These are phyloP conservation scores for Hypoxylon subgilvum DNA, from an alignment of 495 filamentous ascomycete genomes.

Conservation along the genomic window DNA sequence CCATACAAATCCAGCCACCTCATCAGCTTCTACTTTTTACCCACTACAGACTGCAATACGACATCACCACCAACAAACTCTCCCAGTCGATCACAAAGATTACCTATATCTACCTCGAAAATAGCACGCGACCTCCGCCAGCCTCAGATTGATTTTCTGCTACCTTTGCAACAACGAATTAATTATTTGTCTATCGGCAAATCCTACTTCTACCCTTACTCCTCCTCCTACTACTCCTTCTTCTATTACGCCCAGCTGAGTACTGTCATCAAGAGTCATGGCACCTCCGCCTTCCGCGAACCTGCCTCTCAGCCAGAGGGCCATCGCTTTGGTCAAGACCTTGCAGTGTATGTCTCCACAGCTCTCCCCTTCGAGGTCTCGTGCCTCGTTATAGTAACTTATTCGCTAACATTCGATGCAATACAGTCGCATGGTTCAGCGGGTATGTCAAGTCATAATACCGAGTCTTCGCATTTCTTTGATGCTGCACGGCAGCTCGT, in stretches of 20 bases:
- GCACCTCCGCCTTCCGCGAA: constrained; percentile 77
- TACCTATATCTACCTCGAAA: constrained; percentile 15
- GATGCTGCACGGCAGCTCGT: constrained; percentile 8
- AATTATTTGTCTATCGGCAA: neutral
- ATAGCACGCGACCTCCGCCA: constrained; percentile 19
- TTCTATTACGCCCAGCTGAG: no score
- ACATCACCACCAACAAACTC: constrained; percentile 28
- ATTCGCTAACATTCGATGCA: constrained; percentile 36
- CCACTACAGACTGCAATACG: no score
- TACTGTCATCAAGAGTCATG: constrained; percentile 66
- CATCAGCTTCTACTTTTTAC: constrained; percentile 30
- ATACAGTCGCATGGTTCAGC: constrained; percentile 76
- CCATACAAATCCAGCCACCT: constrained; percentile 41
- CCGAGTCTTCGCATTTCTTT: constrained; percentile 8
- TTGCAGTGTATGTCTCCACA: constrained; percentile 74
- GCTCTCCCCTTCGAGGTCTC: neutral
- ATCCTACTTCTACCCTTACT: no score
- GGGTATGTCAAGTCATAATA: constrained; percentile 67
- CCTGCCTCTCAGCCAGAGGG: constrained; percentile 73
- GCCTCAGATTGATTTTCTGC: constrained; percentile 9
- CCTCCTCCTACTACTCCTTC: neutral
- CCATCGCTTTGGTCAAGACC: constrained; percentile 79
- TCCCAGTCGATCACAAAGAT: neutral
- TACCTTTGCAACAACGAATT: constrained; percentile 18
- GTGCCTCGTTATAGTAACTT: constrained; percentile 25